phyloP scores from a whole-genome alignment of 768 basidiomycete genomes.

The Auriscalpium microsporum region DNA sequence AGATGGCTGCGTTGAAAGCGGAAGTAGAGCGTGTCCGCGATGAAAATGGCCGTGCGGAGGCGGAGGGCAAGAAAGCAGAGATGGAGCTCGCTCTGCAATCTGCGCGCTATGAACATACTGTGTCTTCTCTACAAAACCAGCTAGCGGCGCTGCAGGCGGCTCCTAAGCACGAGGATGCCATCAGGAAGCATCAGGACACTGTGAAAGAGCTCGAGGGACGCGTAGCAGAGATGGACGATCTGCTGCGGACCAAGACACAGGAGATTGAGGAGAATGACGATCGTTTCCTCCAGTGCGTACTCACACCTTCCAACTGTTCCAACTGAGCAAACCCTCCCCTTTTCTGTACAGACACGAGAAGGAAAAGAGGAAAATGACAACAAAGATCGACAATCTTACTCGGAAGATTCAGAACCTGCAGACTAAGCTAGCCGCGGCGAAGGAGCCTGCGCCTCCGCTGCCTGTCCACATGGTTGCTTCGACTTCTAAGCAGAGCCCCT shows the following conservation, averaged over 20 bases:
- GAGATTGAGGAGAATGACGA: constrained; percentile 87
- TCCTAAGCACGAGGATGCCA: constrained; percentile 41
- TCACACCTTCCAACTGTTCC: neutral
- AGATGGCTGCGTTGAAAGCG: constrained; percentile 28
- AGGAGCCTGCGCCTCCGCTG: constrained; percentile 27
- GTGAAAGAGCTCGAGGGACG: constrained; percentile 58
- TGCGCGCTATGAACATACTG: constrained; percentile 60
- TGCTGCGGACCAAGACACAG: constrained; percentile 56
- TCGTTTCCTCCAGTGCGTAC: constrained; percentile 64
- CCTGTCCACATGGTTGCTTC: constrained; percentile 12
- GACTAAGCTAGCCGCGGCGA: constrained; percentile 50
- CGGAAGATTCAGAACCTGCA: constrained; percentile 70
- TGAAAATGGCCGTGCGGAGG: constrained; percentile 33
- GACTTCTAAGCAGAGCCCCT: constrained; percentile 13
- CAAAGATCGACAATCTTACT: constrained; percentile 61
- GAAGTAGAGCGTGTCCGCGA: constrained; percentile 11
- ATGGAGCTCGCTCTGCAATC: constrained; percentile 56
- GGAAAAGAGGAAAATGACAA: constrained; percentile 67
- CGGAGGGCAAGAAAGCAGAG: constrained; percentile 50
- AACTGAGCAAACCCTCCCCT: neutral
- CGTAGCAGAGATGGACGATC: constrained; percentile 68
- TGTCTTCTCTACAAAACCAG: constrained; percentile 50
- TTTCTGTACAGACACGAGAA: constrained; percentile 53
- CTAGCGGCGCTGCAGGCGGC: constrained; percentile 42
- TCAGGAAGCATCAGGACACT: constrained; percentile 38